Conservation (phyloP, 2,329 filamentous ascomycete species). For the Diaporthe ampelina region DNA sequence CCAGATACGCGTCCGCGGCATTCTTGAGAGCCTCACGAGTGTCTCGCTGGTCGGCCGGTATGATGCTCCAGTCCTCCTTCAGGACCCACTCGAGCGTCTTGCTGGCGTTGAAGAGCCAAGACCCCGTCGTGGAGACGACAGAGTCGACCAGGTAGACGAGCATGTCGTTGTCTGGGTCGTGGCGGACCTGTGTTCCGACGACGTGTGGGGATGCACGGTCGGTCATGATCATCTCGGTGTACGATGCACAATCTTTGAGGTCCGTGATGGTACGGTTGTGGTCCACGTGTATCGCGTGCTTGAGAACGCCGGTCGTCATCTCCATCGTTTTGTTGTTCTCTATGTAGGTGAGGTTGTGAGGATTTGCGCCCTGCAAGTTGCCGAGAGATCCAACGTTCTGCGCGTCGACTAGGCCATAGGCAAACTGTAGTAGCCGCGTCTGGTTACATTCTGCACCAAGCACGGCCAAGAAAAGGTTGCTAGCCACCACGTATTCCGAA, state of each 20-base stretch:
- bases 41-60: slow-evolving; percentile 46
- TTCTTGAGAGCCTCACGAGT: slow-evolving; percentile 46
- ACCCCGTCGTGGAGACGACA: slow-evolving; percentile 49
- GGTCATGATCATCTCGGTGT: slow-evolving; percentile 35
- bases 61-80: slow-evolving; percentile 49
- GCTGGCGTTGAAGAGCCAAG: slow-evolving; percentile 53
- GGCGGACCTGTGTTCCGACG: slow-evolving; percentile 42
- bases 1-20: slow-evolving; percentile 52
- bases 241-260: slow-evolving; percentile 16
- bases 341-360: slow-evolving; percentile 47
- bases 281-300: slow-evolving; percentile 46
- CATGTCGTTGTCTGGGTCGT: slow-evolving; percentile 31
- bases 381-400: slow-evolving; percentile 22
- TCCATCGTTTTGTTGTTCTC: slow-evolving; percentile 50
- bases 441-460: slow-evolving; percentile 21
- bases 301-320: slow-evolving; percentile 46
- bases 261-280: slow-evolving; percentile 48
- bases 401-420: slow-evolving; percentile 29
- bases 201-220: slow-evolving; percentile 36
- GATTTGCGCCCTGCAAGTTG: slow-evolving; percentile 11
- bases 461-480: neutral
- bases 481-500: neutral
- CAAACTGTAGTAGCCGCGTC: slow-evolving; percentile 19
- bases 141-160: slow-evolving; percentile 48
- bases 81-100: slow-evolving; percentile 49